These are phyloP conservation scores for Maudiozyma pseudohumilis DNA, from an alignment of 805 yeast genomes.

Conservation along the genomic window DNA sequence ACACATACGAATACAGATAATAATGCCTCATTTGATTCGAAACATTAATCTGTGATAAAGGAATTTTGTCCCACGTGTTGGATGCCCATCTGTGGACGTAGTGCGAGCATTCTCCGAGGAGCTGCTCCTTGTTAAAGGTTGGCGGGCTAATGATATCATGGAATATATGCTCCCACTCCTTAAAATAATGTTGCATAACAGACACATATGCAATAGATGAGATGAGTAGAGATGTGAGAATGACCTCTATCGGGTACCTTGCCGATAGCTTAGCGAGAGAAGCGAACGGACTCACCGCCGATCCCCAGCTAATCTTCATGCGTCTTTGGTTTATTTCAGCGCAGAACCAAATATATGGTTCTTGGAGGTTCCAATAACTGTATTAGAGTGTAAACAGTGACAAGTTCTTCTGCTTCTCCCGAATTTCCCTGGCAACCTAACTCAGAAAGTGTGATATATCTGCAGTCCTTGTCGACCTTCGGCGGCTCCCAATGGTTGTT, in stretches of 20 bases:
- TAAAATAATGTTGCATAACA: constrained; percentile 54
- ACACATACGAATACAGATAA: constrained; percentile 23
- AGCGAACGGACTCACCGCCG: constrained; percentile 32
- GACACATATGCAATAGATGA: constrained; percentile 77
- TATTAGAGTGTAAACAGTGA: too few relatives aligned
- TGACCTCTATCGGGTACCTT: constrained; percentile 76
- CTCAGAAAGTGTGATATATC: background rate
- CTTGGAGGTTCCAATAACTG: too few relatives aligned
- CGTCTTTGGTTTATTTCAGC: too few relatives aligned
- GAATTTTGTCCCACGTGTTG: constrained; percentile 10
- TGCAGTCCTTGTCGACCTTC: background rate
- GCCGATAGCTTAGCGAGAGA: constrained; percentile 48
- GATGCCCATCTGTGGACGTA: constrained; percentile 14
- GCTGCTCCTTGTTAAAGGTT: constrained; percentile 11
- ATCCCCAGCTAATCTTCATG: too few relatives aligned
- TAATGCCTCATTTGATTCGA: constrained; percentile 17
- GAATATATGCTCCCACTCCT: constrained; percentile 30
- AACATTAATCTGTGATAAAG: constrained; percentile 7
- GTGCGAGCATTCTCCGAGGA: constrained; percentile 23
- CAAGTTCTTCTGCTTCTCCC: too few relatives aligned
- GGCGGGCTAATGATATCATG: constrained; percentile 11
- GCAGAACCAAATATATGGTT: too few relatives aligned
- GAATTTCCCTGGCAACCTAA: too few relatives aligned
- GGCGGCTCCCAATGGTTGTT: too few relatives aligned
- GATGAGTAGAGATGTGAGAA: constrained; percentile 57